Conservation (phyloP, 1,284 basidiomycete species). For the Cryptococcus sp. region DNA sequence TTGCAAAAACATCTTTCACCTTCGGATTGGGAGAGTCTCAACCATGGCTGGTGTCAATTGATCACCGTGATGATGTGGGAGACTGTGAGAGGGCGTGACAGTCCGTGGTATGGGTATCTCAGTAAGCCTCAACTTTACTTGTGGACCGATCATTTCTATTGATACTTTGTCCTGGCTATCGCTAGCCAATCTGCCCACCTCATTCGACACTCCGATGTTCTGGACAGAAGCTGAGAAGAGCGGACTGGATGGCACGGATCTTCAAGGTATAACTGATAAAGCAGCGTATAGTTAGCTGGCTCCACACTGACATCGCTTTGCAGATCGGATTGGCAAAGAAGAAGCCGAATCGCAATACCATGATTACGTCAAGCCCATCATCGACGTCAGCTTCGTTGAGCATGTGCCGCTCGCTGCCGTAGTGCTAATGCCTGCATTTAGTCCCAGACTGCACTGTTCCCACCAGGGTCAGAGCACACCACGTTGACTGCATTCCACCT, state of each 20-base stretch:
- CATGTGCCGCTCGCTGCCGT: neutral
- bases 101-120: constrained; percentile 70
- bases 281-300: constrained; percentile 41
- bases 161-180: neutral
- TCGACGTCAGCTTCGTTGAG: constrained; percentile 59
- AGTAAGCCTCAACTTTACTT: constrained; percentile 55
- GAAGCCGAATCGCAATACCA: constrained; percentile 78
- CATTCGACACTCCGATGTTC: constrained; percentile 93
- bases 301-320: constrained; percentile 9
- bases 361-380: constrained; percentile 65
- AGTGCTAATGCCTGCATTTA: constrained; percentile 35
- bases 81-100: constrained; percentile 61
- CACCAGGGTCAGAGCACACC: constrained; percentile 61
- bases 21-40: constrained; percentile 65
- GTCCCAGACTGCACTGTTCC: constrained; percentile 73
- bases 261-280: constrained; percentile 64
- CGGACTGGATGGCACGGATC: constrained; percentile 79
- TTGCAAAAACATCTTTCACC: constrained; percentile 57
- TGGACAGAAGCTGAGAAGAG: constrained; percentile 75
- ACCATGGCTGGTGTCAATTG: constrained; percentile 79
- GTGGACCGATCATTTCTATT: neutral
- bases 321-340: constrained; percentile 82
- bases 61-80: constrained; percentile 98
- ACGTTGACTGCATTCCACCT: constrained; percentile 78
- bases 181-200: constrained; percentile 62